These are phyloP conservation scores for Yarrowia osloensis DNA, from an alignment of 805 yeast species.

Conservation along the genomic window DNA sequence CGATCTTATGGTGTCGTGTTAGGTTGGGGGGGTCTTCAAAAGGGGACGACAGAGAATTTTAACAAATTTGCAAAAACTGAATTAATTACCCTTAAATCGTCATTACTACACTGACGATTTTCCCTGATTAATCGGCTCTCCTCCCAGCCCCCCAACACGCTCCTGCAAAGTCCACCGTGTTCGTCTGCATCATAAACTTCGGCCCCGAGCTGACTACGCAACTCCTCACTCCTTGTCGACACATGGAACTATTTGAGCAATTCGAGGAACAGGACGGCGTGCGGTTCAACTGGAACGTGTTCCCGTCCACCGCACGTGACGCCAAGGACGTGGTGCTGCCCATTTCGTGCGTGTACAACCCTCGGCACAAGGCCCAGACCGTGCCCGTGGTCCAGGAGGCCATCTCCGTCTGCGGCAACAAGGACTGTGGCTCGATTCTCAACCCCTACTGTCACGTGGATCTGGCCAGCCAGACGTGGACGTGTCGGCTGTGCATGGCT, in stretches of 20 bases:
- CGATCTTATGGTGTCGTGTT: not conserved
- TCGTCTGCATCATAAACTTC: not conserved
- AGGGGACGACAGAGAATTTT: too few relatives aligned
- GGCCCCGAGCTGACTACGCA: not conserved
- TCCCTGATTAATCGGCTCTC: not conserved
- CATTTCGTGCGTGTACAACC: slow-evolving; percentile 84
- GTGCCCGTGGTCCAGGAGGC: slow-evolving; percentile 72
- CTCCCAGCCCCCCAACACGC: not conserved
- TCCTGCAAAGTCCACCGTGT: not conserved
- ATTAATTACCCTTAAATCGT: not conserved
- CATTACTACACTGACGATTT: not conserved
- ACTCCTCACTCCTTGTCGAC: too few relatives aligned
- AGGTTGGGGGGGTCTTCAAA: not conserved
- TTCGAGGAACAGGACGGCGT: slow-evolving; percentile 59
- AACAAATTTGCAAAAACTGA: not conserved
- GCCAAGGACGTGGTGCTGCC: slow-evolving; percentile 85
- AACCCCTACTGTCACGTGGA: slow-evolving; percentile 78
- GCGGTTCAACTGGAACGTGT: slow-evolving; percentile 72
- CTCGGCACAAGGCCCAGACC: slow-evolving; percentile 71
- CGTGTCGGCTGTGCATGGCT: slow-evolving; percentile 76
- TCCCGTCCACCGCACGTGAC: slow-evolving; percentile 81
- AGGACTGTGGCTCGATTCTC: slow-evolving; percentile 68
- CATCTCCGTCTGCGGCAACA: slow-evolving; percentile 70
- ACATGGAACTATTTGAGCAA: slow-evolving; percentile 46
- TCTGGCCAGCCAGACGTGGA: slow-evolving; percentile 73